These are phyloP conservation scores for Pestalotiopsis sp. DNA, from an alignment of 2,329 filamentous ascomycete genomes.

Conservation along the genomic window DNA sequence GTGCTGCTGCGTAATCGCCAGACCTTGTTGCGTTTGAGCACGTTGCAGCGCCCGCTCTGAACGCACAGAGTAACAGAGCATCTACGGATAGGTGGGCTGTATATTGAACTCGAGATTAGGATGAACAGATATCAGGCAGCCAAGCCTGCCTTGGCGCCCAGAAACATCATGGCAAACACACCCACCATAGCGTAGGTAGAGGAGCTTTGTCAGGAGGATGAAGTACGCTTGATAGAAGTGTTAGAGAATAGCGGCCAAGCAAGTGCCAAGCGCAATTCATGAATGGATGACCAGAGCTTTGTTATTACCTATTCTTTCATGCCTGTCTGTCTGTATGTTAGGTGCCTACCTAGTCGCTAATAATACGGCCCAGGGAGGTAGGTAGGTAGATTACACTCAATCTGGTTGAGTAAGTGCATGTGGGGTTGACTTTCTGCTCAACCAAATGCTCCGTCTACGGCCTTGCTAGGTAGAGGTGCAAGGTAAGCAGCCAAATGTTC, in stretches of 20 bases:
- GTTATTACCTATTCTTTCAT: neutral
- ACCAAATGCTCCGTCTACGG: neutral
- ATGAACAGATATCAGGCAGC: neutral
- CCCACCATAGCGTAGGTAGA: neutral
- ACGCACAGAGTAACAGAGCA: neutral
- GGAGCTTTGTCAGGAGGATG: neutral
- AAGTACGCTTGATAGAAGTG: neutral
- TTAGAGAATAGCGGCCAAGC: neutral
- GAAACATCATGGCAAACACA: neutral
- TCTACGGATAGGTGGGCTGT: neutral
- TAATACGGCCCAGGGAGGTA: neutral
- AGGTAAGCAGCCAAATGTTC: neutral
- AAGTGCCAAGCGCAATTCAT: neutral
- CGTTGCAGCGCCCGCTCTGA: neutral
- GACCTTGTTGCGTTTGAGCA: neutral
- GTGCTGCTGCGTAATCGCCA: neutral
- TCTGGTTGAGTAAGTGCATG: neutral
- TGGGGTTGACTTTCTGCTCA: neutral
- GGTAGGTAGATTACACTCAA: neutral
- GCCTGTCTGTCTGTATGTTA: neutral
- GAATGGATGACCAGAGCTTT: neutral
- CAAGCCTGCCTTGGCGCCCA: slow-evolving; percentile 6
- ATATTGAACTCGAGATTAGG: slow-evolving; percentile 8
- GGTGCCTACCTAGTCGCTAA: too few relatives aligned
- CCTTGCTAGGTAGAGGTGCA: neutral